Percentiles rank a stretch among this genome's conserved stretches.
Evolutionary conservation across 2,329 filamentous ascomycete species (phyloP).

Genomic region (Plenodomus tracheiphilus): DNA sequence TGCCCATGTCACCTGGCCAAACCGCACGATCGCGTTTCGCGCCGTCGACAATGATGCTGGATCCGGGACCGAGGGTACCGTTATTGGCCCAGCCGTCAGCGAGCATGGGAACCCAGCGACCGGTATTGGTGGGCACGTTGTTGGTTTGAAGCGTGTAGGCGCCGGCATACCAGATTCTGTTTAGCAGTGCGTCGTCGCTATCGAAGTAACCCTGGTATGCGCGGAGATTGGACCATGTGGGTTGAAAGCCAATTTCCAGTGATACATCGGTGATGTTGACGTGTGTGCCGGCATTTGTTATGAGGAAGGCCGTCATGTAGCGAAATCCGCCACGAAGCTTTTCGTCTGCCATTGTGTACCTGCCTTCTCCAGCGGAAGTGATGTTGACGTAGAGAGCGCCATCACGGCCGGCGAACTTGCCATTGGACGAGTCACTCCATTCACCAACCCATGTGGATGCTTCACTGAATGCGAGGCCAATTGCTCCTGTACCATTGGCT

Average conservation of each 20-base stretch:
- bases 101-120: slow-evolving; percentile 28
- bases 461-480: no score
- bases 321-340: no score
- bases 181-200: slow-evolving; percentile 50
- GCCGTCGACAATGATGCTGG: slow-evolving; percentile 44
- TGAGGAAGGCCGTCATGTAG: no score
- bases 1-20: slow-evolving; percentile 35
- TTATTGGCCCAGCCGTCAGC: slow-evolving; percentile 42
- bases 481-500: no score
- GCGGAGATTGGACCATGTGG: slow-evolving; percentile 52
- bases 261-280: slow-evolving; percentile 45
- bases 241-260: slow-evolving; percentile 54
- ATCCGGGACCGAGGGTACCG: slow-evolving; percentile 35
- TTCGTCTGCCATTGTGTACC: no score
- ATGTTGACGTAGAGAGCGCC: no score
- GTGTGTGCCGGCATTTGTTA: slow-evolving; percentile 40
- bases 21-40: slow-evolving; percentile 46
- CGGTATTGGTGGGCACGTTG: slow-evolving; percentile 39
- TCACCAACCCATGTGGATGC: no score
- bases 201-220: slow-evolving; percentile 46
- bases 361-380: no score
- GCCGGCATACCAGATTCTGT: slow-evolving; percentile 61
- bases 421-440: no score
- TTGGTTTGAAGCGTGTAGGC: slow-evolving; percentile 48
- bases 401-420: no score